Percentiles rank a stretch among this genome's conserved stretches.
These are phyloP conservation scores for Sporisorium exsertum DNA, from an alignment of 1,284 basidiomycete genomes.

Conservation along the genomic window DNA sequence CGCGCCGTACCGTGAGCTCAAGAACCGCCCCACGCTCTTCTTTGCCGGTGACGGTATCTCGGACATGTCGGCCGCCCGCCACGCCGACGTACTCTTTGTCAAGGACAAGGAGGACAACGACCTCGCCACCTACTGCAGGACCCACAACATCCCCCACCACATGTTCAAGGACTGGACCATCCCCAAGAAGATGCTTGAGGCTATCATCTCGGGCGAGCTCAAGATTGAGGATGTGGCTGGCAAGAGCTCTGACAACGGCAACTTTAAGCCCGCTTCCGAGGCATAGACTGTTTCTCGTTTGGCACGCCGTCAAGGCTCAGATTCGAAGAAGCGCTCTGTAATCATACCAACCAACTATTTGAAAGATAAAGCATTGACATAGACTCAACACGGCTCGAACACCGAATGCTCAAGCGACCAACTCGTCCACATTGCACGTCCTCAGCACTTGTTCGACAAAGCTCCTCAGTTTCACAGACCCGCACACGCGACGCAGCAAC, in stretches of 20 bases:
- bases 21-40: slow-evolving; percentile 65
- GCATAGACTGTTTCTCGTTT: slow-evolving; percentile 4
- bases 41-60: slow-evolving; percentile 69
- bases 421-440: too few relatives aligned
- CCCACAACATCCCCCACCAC: slow-evolving; percentile 64
- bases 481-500: not conserved
- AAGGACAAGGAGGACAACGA: slow-evolving; percentile 69
- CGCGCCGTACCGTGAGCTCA: slow-evolving; percentile 65
- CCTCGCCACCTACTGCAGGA: slow-evolving; percentile 64
- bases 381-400: not conserved
- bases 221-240: slow-evolving; percentile 45
- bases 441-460: too few relatives aligned
- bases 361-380: not conserved
- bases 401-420: too few relatives aligned
- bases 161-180: slow-evolving; percentile 67
- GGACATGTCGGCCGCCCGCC: slow-evolving; percentile 68
- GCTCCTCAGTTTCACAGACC: not conserved
- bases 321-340: not conserved
- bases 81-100: slow-evolving; percentile 68
- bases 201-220: slow-evolving; percentile 54
- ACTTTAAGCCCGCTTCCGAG: slow-evolving; percentile 31
- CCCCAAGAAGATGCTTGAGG: slow-evolving; percentile 62
- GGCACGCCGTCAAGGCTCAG: not conserved
- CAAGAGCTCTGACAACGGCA: slow-evolving; percentile 49
- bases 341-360: not conserved